Base-by-base conservation (phyloP, 768 basidiomycete species). In the Phanerochaete carnosa region DNA sequence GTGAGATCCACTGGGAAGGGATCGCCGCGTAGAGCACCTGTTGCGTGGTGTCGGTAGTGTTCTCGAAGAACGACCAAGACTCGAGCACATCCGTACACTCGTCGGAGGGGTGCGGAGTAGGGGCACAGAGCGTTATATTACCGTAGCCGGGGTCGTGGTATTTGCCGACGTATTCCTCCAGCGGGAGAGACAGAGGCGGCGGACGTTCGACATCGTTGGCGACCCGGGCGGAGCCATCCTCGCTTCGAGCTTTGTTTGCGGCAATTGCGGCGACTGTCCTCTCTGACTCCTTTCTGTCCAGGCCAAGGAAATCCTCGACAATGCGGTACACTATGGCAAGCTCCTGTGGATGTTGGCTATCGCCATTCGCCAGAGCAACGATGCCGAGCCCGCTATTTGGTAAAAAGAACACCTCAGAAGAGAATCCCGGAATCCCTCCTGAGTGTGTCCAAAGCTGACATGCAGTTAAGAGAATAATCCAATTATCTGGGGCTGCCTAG, bases 121-220 rank as follows among this genome's bases (percentile, higher is more conserved):
- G 63, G 2, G 57, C 56, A 56, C 69, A 70, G 8, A 68, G 50
- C n/a, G 66, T 66, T 39, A 70, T 30, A 37, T 57, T 58, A 15
- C 65, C 65, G 56, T 70, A 68, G 13, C 62, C 69, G 29, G 58
- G n/a, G 53, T 63, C 63, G 43, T 22, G 29, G 51, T 70, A 66
- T 4, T 19, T 56, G 0, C 69, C 67, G 1, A 62, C 53, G 50
- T 63, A 67, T 0, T 55, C 46, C n/a, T 58, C 58, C 3, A 66
- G 33, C 22, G 62, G 30, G n/a, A 65, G 32, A 1, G 39, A 30
- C 30, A 45, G n/a, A 25, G 49, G 55, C 51, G 45, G 15, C 22
- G 19, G 51, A 11, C 13, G 26, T 7, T 19, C 39, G 4, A 8
- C 4, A 19, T 7, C 39, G 11, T 7, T 4, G 11, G 39, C 39